Base-by-base conservation (phyloP, 495 filamentous ascomycete genomes). In the Delitschia confertaspora region DNA sequence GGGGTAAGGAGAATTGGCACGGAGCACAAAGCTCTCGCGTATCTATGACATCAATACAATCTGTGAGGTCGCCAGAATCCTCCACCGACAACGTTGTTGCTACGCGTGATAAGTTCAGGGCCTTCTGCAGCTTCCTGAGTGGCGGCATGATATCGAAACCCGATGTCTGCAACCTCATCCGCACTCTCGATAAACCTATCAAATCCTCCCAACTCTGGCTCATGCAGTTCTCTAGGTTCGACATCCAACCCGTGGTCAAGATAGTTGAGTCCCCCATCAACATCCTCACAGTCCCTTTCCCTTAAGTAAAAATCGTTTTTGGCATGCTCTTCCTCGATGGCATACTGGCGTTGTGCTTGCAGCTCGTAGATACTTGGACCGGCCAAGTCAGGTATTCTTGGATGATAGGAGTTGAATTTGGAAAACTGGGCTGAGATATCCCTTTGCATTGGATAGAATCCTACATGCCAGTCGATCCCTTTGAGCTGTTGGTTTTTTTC, bases 51-150 rank as follows among this genome's bases (percentile, higher is more conserved):
- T 60, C 49, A 65, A 47, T 65, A 65, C 24, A 65, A 43, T 36
- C 32, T 53, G 41, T 65, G 27, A 8, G 61, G 61, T 42, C 60
- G 60, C 63, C 63, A 65, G 51, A 65, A 47, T 5, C 37, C 31
- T 24, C 23, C 21, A 3, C n/a, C 21, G 16, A 38, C 32, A 25
- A 38, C 37, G 6, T 27, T n/a, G 5, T 38, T 32, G 5, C 25
- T 29, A 8, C 30, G 27, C 23, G n/a, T n/a, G n/a, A n/a, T n/a
- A n/a, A n/a, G n/a, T n/a, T n/a, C n/a, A n/a, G n/a, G n/a, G n/a
- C n/a, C n/a, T n/a, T n/a, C n/a, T n/a, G n/a, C n/a, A n/a, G n/a
- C n/a, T n/a, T n/a, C n/a, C n/a, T n/a, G n/a, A n/a, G n/a, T n/a
- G n/a, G n/a, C 26, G 7, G 7, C 26, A 29, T 29, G 7, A 7